Conservation (phyloP, 192 early-diverging fungal species). For the Mortierella hygrophila region DNA sequence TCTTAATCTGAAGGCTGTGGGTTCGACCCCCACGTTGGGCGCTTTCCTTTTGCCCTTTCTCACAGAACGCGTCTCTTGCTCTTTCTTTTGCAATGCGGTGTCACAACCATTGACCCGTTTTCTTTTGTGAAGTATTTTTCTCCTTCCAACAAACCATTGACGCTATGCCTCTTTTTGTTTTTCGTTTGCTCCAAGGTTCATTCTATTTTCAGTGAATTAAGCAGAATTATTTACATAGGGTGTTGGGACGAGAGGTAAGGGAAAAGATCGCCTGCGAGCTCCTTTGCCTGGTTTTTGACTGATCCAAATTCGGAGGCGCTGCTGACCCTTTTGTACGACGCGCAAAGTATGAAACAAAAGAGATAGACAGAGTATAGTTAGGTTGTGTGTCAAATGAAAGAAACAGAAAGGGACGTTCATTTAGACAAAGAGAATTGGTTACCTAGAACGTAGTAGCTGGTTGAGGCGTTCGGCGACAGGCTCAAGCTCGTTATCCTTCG, state of each 20-base stretch:
- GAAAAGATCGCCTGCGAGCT: not conserved
- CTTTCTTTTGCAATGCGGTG: too few species aligned
- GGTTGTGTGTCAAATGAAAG: not conserved
- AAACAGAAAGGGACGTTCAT: too few species aligned
- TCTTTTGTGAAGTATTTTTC: too few species aligned
- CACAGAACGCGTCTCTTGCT: too few species aligned
- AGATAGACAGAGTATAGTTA: not conserved
- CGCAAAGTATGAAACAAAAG: not conserved
- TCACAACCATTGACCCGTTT: too few species aligned
- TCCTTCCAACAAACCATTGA: too few species aligned
- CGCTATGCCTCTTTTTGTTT: too few species aligned
- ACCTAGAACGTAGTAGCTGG: not conserved
- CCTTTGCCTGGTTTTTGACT: not conserved
- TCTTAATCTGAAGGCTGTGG: conserved; percentile 92
- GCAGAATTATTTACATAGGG: too few species aligned
- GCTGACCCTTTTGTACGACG: not conserved
- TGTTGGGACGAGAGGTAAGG: not conserved
- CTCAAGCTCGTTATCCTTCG: not conserved
- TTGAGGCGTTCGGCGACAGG: not conserved
- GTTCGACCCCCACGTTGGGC: conserved; percentile 88
- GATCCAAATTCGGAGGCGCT: not conserved
- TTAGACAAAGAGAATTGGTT: not conserved
- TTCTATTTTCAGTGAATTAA: too few species aligned
- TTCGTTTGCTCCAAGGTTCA: too few species aligned
- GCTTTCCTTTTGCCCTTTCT: conserved; percentile 8